Percentiles rank a stretch among this genome's conserved stretches.
Evolutionary conservation across 768 basidiomycete genomes (phyloP).

Genomic region (Fistulinella prunicolor): DNA sequence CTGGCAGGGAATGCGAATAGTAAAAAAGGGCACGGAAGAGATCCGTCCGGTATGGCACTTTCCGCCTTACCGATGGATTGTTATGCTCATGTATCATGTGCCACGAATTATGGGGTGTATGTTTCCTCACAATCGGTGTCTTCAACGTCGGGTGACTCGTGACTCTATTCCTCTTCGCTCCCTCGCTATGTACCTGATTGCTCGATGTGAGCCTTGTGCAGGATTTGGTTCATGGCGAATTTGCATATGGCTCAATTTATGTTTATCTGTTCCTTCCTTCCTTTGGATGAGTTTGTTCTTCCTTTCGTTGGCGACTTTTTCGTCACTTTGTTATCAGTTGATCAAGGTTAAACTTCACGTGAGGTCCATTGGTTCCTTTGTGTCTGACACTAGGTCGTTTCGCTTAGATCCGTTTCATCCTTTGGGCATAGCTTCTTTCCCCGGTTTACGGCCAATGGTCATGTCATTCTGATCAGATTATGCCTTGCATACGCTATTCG

Average conservation of each 20-base stretch:
- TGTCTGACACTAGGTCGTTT: background rate
- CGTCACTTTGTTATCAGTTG: no score
- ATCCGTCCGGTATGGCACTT: conserved; percentile 22
- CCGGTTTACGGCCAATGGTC: background rate
- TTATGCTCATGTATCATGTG: background rate
- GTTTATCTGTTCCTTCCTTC: background rate
- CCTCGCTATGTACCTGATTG: no score
- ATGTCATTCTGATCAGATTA: background rate
- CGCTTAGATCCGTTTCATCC: background rate
- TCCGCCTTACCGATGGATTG: background rate
- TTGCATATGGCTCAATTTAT: no score
- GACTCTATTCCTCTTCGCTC: no score
- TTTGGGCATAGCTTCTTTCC: background rate
- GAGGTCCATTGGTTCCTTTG: background rate
- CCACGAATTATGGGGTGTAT: background rate
- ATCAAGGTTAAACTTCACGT: background rate
- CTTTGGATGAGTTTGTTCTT: no score
- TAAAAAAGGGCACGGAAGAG: conserved; percentile 18
- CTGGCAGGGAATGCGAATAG: background rate
- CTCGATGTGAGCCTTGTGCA: background rate
- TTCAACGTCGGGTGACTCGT: background rate
- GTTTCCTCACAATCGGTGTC: background rate
- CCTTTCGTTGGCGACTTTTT: no score
- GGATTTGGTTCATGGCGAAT: no score
- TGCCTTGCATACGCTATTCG: no score